Evolutionary conservation across 805 yeast species (phyloP).

Genomic region (Spathaspora arborariae): DNA sequence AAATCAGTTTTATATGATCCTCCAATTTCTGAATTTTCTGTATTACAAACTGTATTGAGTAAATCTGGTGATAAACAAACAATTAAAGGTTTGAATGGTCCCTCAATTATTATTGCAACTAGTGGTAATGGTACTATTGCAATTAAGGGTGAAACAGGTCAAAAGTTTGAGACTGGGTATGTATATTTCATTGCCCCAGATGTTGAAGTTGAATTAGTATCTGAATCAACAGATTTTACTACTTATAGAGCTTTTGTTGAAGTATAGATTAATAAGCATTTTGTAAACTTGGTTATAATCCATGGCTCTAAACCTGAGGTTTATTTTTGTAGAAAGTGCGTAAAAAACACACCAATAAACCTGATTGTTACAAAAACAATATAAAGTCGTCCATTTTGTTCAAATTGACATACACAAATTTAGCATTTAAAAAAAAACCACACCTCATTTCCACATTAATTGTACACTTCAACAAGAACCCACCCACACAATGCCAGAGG

Average conservation of each 20-base stretch:
- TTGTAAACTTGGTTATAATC: too few species aligned
- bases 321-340: neutral
- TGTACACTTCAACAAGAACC: neutral
- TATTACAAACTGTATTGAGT: constrained; percentile 73
- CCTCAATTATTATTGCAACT: constrained; percentile 81
- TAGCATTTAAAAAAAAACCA: neutral
- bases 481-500: neutral
- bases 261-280: constrained; percentile 26
- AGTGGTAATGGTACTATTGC: constrained; percentile 67
- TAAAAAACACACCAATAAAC: neutral
- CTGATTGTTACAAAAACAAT: neutral
- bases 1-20: constrained; percentile 77
- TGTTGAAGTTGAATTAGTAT: constrained; percentile 56
- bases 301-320: neutral
- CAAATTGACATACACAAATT: neutral
- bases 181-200: constrained; percentile 85
- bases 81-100: constrained; percentile 70
- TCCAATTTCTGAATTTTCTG: constrained; percentile 95
- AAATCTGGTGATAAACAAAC: constrained; percentile 46
- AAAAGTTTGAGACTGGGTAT: constrained; percentile 59
- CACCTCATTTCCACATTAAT: neutral
- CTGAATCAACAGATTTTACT: constrained; percentile 54
- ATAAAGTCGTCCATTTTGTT: neutral
- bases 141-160: constrained; percentile 33
- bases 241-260: constrained; percentile 91